Evolutionary conservation across 495 filamentous ascomycete genomes (phyloP).

Genomic region (Penicillium egyptiacum): DNA sequence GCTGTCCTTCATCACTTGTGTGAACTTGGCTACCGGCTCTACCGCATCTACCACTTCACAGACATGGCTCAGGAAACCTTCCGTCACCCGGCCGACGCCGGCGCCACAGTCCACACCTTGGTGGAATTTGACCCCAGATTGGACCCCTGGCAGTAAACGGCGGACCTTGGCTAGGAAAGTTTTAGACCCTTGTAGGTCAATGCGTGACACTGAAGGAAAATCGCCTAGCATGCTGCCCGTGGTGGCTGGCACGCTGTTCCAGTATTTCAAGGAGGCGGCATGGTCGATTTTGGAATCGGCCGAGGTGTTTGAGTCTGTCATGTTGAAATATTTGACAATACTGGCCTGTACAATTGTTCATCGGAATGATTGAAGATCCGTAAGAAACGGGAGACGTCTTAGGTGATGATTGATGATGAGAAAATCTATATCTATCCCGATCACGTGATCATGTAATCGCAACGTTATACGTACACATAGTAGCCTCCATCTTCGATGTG

Average conservation of each 20-base stretch:
- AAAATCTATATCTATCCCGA: neutral
- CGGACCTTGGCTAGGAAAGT: slow-evolving; percentile 78
- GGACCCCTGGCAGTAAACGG: slow-evolving; percentile 31
- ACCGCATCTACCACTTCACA: slow-evolving; percentile 58
- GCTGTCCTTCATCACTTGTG: slow-evolving; percentile 33
- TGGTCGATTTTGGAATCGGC: slow-evolving; percentile 34
- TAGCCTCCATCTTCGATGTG: neutral
- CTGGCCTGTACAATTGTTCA: neutral
- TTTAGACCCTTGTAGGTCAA: slow-evolving; percentile 75
- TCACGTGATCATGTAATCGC: neutral
- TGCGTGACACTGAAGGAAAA: slow-evolving; percentile 67
- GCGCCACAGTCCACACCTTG: slow-evolving; percentile 61
- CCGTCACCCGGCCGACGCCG: slow-evolving; percentile 62
- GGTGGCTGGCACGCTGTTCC: slow-evolving; percentile 68
- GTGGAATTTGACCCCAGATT: slow-evolving; percentile 29
- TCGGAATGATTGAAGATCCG: neutral
- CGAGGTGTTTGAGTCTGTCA: slow-evolving; percentile 1
- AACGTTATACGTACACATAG: neutral
- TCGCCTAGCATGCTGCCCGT: slow-evolving; percentile 82
- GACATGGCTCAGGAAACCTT: slow-evolving; percentile 53
- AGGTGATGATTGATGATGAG: neutral
- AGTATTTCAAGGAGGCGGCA: slow-evolving; percentile 59
- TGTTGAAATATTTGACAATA: neutral
- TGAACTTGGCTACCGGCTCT: slow-evolving; percentile 58
- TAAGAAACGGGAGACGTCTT: neutral